Conservation (phyloP, 169 alveolate species). For the Cryptosporidium canis region DNA sequence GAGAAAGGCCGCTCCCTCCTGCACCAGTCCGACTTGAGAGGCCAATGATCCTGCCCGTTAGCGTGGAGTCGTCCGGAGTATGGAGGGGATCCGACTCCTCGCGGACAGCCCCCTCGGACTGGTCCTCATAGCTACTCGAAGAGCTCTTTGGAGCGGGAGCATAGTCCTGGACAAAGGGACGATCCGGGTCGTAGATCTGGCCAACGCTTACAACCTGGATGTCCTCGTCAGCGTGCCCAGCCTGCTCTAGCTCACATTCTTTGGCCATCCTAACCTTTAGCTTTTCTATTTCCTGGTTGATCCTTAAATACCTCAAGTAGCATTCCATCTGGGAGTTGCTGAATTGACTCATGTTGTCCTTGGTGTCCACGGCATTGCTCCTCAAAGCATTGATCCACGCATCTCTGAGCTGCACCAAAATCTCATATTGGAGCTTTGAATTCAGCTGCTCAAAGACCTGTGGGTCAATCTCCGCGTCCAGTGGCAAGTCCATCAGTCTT, state of each 20-base stretch:
- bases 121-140: background rate
- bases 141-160: background rate
- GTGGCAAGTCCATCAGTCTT: conserved; percentile 52
- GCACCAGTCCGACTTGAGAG: background rate
- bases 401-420: conserved; percentile 83
- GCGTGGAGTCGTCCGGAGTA: background rate
- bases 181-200: conserved; percentile 13
- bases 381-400: conserved; percentile 83
- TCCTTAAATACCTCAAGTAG: conserved; percentile 82
- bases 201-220: conserved; percentile 15
- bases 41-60: background rate
- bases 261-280: conserved; percentile 79
- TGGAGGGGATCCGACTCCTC: background rate
- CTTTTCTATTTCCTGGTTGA: conserved; percentile 85
- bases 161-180: background rate
- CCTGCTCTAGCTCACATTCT: conserved; percentile 61
- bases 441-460: conserved; percentile 83
- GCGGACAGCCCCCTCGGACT: background rate
- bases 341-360: conserved; percentile 82
- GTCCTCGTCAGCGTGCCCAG: background rate
- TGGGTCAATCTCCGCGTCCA: conserved; percentile 78
- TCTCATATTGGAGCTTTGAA: conserved; percentile 80
- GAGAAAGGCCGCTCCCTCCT: background rate
- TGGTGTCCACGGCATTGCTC: conserved; percentile 78
- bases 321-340: conserved; percentile 85